Conservation (phyloP, 495 filamentous ascomycete genomes). For the Aspergillus diversus region DNA sequence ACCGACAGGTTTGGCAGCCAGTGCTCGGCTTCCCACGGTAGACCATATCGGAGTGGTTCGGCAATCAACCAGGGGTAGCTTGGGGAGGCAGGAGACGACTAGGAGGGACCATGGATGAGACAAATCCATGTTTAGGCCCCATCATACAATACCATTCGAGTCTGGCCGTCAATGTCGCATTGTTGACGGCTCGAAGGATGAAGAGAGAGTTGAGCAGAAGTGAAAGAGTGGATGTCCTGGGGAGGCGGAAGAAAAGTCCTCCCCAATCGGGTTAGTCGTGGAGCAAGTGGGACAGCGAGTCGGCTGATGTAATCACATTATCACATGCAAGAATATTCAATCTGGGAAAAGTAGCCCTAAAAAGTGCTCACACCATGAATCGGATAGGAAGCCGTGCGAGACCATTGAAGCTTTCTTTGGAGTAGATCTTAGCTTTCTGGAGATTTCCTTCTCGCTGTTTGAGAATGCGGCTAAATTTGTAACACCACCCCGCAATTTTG, state of each 20-base stretch:
- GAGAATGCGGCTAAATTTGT: too few species aligned
- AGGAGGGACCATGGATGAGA: conserved; percentile 1
- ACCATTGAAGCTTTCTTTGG: too few species aligned
- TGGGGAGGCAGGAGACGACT: background rate
- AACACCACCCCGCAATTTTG: too few species aligned
- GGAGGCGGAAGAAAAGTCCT: background rate
- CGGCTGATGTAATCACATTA: background rate
- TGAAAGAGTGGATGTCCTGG: background rate
- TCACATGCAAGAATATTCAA: background rate
- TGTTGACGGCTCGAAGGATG: background rate
- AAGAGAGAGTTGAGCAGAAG: background rate
- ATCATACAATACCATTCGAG: background rate
- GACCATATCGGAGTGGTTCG: conserved; percentile 55
- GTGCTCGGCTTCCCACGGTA: conserved; percentile 73
- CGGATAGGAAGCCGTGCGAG: too few species aligned
- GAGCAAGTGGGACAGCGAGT: background rate
- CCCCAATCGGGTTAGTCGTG: background rate
- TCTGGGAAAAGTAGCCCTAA: too few species aligned
- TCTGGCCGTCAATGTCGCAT: background rate
- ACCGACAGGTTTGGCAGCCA: conserved; percentile 68
- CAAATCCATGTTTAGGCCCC: background rate
- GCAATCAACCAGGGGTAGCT: background rate
- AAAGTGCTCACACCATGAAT: too few species aligned
- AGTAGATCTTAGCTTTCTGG: too few species aligned
- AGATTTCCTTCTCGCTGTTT: too few species aligned